These are phyloP conservation scores for Aegilops sharonensis DNA, from an alignment of 176 grass and related monocot species.

Conservation along the genomic window DNA sequence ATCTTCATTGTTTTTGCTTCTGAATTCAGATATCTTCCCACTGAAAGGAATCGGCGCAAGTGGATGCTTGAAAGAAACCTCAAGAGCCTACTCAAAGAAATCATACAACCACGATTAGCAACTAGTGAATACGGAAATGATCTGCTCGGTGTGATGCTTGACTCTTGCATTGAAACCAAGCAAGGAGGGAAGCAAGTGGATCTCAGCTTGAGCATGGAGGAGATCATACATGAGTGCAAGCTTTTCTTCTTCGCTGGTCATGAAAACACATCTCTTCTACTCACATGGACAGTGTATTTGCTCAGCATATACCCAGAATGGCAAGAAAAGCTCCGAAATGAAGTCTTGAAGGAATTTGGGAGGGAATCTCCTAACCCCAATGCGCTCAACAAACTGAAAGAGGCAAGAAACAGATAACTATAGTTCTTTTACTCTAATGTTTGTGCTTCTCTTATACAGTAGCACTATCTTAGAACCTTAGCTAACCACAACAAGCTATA, in stretches of 20 bases:
- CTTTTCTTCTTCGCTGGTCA: background rate
- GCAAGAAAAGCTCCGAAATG: background rate
- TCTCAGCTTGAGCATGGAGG: background rate
- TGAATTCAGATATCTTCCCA: background rate
- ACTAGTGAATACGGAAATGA: background rate
- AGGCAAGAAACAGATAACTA: background rate
- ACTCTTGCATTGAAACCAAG: background rate
- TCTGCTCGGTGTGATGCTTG: background rate
- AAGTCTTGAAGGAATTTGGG: background rate
- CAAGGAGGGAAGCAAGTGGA: background rate
- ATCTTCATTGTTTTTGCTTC: no score
- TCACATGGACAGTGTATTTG: background rate
- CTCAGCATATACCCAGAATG: background rate
- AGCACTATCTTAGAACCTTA: no score
- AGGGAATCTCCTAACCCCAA: background rate
- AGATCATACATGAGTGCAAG: slow-evolving; percentile 9
- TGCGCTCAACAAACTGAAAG: background rate
- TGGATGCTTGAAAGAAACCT: background rate
- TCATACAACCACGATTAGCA: background rate
- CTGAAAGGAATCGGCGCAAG: background rate
- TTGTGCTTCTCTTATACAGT: no score
- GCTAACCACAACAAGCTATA: no score
- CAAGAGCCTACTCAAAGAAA: background rate
- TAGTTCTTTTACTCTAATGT: background rate
- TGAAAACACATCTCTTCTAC: background rate